Base-by-base conservation (phyloP, 2,329 filamentous ascomycete species). In the Corniculantispora saksenae region DNA sequence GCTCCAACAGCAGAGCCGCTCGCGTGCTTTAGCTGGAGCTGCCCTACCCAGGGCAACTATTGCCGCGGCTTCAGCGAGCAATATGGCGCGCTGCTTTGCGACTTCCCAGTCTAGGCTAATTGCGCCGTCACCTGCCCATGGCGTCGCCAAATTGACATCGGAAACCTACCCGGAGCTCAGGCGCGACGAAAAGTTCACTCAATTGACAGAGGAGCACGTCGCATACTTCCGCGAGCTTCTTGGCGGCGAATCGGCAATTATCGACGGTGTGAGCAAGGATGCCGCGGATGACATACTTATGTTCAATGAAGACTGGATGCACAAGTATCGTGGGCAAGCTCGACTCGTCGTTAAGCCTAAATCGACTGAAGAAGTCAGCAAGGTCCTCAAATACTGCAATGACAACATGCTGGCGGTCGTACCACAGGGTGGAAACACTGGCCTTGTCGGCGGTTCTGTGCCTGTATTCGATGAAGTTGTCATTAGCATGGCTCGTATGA, bases 391-490 rank as follows among this genome's bases (percentile, higher is more conserved):
- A 77, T 97, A 98, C 84, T 99, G 95, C 85, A 98, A 98, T 78
- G 89, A 96, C 71, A 89, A 94, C 72, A 88, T 89, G 80, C 85
- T 99, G 68, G 95, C 95, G 25, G 94, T 99, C 3, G 95, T 98
- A 51, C 95, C 95, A 0, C 95, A 99, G 79, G 96, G 96, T 69
- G 95, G 95, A 64, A 99, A 99, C 78, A 97, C 95, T 3, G 96
- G 95, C 8, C 84, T 99, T 40, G 95, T 99, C 2, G 96, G 95
- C 65, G 95, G 95, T 57, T 97, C 93, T 0, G 92, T 99, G 32
- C 95, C 96, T 1, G 93, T 99, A 23, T 99, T 98, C 75, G 96
- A 99, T 76, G 96, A 99, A 83, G 97, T 99, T 71, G 91, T 99
- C 72, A 86, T 99, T 81, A 97, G 90, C 79, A 89, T 95, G 76